Evolutionary conservation across 2,329 filamentous ascomycete species (phyloP), one percentile per base, ranked within the genome.

Genomic region (Aspergillus vadensis): DNA sequence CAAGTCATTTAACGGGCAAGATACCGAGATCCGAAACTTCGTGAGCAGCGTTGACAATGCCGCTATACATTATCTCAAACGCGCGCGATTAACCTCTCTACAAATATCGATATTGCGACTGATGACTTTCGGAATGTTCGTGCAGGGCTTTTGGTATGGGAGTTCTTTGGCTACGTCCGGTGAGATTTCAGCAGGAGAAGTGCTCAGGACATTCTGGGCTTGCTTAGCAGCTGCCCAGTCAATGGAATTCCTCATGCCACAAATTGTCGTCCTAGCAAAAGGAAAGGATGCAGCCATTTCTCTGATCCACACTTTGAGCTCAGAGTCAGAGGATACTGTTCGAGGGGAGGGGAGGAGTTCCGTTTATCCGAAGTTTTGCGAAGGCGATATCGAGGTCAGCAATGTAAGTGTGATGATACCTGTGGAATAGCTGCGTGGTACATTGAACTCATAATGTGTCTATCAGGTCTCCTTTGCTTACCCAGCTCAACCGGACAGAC

Each of bases 141-240:
- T 96, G 0, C 85, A 92, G 59, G 93, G 92, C 0, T 97, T 98
- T 70, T 97, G 91, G 86, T 96, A 93, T 67, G 93, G 92, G 0
- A 85, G 89, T 27, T 79, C 85, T 1, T 82, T 97, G 1, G 87
- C 95, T 9, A 80, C 82, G 9, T 76, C 83, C 1, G 86, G 86
- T 1, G 74, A 81, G 0, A 77, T 86, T 12, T 81, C 80, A 10
- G 79, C 91, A 0, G 90, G 88, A 0, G 81, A 88, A 58, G 85
- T 96, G 3, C 75, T 97, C 48, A 95, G 91, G 0, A 90, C 92
- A 0, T 97, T 98, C 66, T 96, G 95, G 80, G 86, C 91, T 4
- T 90, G 89, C 2, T 79, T 97, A 38, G 86, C 87, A 54, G 89
- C 90, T 0, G 87, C 92, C 4, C 88, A 94, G 66, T 86, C 90